These are phyloP conservation scores for Aspergillus hortae DNA, from an alignment of 2,329 filamentous ascomycete genomes.

Conservation along the genomic window DNA sequence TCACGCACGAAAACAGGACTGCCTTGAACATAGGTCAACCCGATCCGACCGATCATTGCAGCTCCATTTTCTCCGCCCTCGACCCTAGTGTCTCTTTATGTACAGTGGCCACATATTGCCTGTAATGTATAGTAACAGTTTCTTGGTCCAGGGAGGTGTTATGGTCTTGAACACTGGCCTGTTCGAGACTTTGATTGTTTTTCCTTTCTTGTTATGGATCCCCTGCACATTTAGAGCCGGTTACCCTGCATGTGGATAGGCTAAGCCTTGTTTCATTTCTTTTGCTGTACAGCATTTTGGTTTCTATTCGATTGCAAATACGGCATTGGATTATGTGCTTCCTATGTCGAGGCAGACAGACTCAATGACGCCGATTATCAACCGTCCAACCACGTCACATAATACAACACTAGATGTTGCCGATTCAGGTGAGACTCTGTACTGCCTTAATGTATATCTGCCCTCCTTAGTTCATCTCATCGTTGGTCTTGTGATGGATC, in stretches of 20 bases:
- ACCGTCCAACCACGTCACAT: too few species aligned
- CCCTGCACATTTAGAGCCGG: neutral
- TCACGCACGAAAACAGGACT: slow-evolving; percentile 9
- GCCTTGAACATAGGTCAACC: slow-evolving; percentile 10
- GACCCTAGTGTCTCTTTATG: neutral
- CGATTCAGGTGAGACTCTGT: too few species aligned
- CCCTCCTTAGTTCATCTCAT: too few species aligned
- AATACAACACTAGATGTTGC: too few species aligned
- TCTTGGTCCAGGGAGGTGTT: neutral
- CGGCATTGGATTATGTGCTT: too few species aligned
- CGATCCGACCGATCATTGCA: slow-evolving; percentile 9
- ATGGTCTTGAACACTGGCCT: neutral
- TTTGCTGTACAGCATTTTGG: too few species aligned
- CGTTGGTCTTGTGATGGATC: too few species aligned
- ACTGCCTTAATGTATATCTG: too few species aligned
- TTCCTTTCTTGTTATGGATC: neutral
- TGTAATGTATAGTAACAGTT: slow-evolving; percentile 19
- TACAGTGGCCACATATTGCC: slow-evolving; percentile 7
- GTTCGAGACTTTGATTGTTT: neutral
- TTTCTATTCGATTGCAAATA: too few species aligned
- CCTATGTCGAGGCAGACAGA: too few species aligned
- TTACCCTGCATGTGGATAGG: neutral
- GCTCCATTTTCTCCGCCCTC: neutral
- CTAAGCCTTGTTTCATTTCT: neutral
- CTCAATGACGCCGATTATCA: too few species aligned